Base-by-base conservation (phyloP, 78 protist genomes). In the Bodo saltans region DNA sequence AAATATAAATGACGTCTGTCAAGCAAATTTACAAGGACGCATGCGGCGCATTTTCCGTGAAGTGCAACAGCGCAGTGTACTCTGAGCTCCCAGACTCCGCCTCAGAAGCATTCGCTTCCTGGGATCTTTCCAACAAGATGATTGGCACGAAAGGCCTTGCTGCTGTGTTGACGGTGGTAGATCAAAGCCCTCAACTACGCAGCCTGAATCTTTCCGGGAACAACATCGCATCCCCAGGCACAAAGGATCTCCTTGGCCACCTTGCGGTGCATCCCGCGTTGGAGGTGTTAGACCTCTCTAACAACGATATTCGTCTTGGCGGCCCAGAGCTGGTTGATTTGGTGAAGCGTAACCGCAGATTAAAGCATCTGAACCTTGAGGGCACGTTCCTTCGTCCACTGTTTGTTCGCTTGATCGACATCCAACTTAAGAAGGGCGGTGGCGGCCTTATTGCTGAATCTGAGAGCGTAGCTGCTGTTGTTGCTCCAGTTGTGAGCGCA, bases 291-390 rank as follows among this genome's bases (percentile, higher is more conserved):
- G 69, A 76, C 34, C 67, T 76, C 37, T 76, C 81, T 3, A 12
- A 76, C 81, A 76, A 76, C 81, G 67, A 76, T 11, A 2, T 12
- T 27, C 81, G 42, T 3, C 81, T 76, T 3, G 81, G 42, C 69
- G 81, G 81, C 35, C 81, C 81, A 2, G 40, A 3, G 33, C 27
- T 76, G 26, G 27, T 76, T 23, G 81, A 76, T 23, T 67, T 76
- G 34, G 60, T 40, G 33, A 76, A 60, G 81, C 38, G 42, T 17
- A 76, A 76, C 69, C 1, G 12, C n/a, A 23, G 12, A 3, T 1
- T 76, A 3, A 27, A 42, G 35, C 3, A 12, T 12, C 67, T 76
- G 38, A 76, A 76, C 72, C 1, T 76, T 38, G 1, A 11, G 39
- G 53, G 12, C 37, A 30, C 42, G n/a, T 12, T 12, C 27, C 34